Percentiles rank a stretch among this genome's conserved stretches.
phyloP scores from a whole-genome alignment of 2,329 filamentous ascomycete species.

The Penicillium janthinellum region DNA sequence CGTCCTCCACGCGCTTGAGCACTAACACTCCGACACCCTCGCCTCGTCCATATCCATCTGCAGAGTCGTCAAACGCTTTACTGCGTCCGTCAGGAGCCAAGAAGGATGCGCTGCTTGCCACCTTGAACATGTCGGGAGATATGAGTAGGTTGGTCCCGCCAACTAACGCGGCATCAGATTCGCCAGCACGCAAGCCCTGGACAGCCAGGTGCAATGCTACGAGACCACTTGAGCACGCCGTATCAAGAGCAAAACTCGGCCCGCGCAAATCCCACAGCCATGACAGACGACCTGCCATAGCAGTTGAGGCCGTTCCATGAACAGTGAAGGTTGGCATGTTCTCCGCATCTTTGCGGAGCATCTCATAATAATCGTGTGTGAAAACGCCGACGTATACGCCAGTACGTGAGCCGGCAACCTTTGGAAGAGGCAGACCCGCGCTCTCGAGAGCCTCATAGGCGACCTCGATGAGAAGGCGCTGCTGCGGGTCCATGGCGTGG shows the following conservation, averaged over 20 bases:
- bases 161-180: constrained; percentile 31
- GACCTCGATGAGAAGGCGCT: background rate
- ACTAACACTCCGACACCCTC: constrained; percentile 51
- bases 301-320: too few relatives aligned
- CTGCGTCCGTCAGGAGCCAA: constrained; percentile 25
- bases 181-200: constrained; percentile 23
- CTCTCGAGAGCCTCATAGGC: background rate
- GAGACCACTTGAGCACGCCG: constrained; percentile 6
- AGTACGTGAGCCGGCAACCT: background rate
- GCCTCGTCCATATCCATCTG: constrained; percentile 55
- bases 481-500: too few relatives aligned
- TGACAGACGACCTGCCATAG: background rate
- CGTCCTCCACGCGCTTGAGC: constrained; percentile 48
- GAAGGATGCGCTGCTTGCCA: constrained; percentile 19
- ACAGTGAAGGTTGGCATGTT: background rate
- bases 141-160: constrained; percentile 24
- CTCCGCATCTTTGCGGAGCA: background rate
- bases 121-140: background rate
- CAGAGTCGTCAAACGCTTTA: constrained; percentile 22
- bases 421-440: background rate
- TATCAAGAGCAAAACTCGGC: constrained; percentile 2
- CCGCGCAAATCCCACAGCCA: constrained; percentile 7
- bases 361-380: background rate
- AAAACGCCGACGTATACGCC: background rate
- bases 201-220: constrained; percentile 26